Conservation (phyloP, 2,329 filamentous ascomycete species). For the Pseudogymnoascus sp. region DNA sequence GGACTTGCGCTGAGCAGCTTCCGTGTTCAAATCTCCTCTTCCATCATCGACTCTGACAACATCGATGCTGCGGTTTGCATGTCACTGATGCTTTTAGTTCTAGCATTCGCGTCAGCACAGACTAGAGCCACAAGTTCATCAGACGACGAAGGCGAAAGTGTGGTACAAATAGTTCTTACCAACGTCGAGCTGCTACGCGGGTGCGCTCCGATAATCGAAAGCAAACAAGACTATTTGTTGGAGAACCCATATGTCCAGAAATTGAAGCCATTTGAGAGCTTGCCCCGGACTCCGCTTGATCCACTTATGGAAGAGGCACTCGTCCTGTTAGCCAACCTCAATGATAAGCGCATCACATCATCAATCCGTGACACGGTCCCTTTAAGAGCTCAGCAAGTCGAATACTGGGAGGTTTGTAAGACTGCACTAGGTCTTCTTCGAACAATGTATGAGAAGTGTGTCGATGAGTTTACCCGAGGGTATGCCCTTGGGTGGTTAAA, state of each 20-base stretch:
- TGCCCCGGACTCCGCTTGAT: constrained; percentile 13
- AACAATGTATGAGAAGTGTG: constrained; percentile 16
- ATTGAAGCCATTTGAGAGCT: constrained; percentile 14
- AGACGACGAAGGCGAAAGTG: not conserved
- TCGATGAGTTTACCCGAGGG: constrained; percentile 13
- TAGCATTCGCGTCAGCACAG: constrained; percentile 18
- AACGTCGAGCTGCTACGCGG: constrained; percentile 17
- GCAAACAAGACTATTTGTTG: constrained; percentile 13
- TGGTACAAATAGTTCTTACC: constrained; percentile 15
- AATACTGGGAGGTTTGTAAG: constrained; percentile 16
- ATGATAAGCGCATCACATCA: constrained; percentile 14
- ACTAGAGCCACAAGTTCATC: not conserved
- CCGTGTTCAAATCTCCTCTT: constrained; percentile 13
- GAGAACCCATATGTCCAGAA: constrained; percentile 17
- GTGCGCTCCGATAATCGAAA: constrained; percentile 13
- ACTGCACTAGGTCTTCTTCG: constrained; percentile 14
- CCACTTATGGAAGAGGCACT: constrained; percentile 8
- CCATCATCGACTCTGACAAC: constrained; percentile 4
- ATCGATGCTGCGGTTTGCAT: constrained; percentile 16
- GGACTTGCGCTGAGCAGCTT: constrained; percentile 14
- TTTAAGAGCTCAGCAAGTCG: constrained; percentile 12
- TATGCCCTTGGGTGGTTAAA: constrained; percentile 18
- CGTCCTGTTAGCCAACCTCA: constrained; percentile 12
- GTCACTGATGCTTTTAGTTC: constrained; percentile 17
- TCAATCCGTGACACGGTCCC: not conserved